Base-by-base conservation (phyloP, 306 rosid species). In the Prinsepia uniflora region DNA sequence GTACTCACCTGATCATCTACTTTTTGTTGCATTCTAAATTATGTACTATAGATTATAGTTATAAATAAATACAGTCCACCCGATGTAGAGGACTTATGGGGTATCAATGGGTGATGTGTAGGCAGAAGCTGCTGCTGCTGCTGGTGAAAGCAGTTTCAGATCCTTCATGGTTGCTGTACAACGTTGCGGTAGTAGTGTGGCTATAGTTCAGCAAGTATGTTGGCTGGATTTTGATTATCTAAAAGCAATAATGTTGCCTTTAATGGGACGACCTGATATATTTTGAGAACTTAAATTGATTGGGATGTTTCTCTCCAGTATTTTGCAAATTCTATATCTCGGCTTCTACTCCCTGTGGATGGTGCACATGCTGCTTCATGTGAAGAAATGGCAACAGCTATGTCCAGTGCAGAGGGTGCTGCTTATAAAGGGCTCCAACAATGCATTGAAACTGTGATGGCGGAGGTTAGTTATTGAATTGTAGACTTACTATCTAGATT, bases 91-190 rank as follows among this genome's bases (percentile, higher is more conserved):
- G 15, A 75, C 72, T 41, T 62, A 59, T 62, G 76, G 71, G 71
- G 67, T 61, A 44, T 75, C 65, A 66, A 76, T 79, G 76, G 46
- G 78, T 76, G 77, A 56, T 85, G 54, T 73, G 80, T 83, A 95
- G 99, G 99, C 97, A 54, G 99, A 95, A 85, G 97, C 99, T 0
- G 99, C 99, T 1, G 99, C 99, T 48, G 96, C 96, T 63, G 99
- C 99, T 74, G 99, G 99, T 67, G 99, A 95, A 86, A 88, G 97
- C 86, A 95, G 99, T 83, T 95, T 95, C 83, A 89, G 96, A 84
- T 91, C 99, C 71, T 95, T 91, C 89, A 95, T 95, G 99, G 97
- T 95, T 82, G 86, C 99, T 65, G 97, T 95, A 78, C 99, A 91
- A 77, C 97, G 99, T 63, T 91, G 97, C 58, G 99, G 97, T 76